Conservation (phyloP, 371 early-diverging fungal species). For the Fennellomyces sp. region DNA sequence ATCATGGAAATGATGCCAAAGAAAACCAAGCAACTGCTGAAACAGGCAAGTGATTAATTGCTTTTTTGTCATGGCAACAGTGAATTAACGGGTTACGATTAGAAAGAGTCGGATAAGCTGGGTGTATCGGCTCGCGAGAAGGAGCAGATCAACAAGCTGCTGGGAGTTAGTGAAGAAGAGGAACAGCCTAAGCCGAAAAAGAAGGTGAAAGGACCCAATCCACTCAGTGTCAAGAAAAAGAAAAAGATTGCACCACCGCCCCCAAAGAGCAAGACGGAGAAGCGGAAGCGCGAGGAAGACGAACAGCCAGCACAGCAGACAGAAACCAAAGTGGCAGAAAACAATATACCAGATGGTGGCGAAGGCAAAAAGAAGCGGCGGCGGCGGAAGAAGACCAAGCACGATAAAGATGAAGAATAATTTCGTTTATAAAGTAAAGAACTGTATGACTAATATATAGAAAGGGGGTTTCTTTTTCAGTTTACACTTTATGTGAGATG, state of each 20-base stretch:
- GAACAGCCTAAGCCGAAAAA: background rate
- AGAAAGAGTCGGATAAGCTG: background rate
- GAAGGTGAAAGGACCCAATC: conserved; percentile 6
- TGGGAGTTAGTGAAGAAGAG: background rate
- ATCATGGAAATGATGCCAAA: conserved; percentile 80
- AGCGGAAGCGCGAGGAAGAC: background rate
- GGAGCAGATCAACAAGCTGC: background rate
- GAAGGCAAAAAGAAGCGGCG: conserved; percentile 2
- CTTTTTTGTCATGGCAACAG: background rate
- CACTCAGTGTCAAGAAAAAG: conserved; percentile 1
- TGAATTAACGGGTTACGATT: background rate
- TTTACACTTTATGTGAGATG: background rate
- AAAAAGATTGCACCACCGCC: background rate
- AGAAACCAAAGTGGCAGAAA: background rate
- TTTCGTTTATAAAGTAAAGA: background rate
- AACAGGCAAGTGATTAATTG: conserved; percentile 35
- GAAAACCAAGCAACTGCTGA: conserved; percentile 45
- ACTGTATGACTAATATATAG: too few species aligned
- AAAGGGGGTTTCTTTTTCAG: background rate
- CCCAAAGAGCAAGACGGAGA: too few species aligned
- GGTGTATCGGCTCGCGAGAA: background rate
- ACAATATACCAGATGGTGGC: conserved; percentile 1
- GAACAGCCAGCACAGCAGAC: background rate
- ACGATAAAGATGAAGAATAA: background rate
- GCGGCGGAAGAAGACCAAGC: conserved; percentile 1